phyloP scores from a whole-genome alignment of 2,329 filamentous ascomycete species.

The Knufia fluminis region DNA sequence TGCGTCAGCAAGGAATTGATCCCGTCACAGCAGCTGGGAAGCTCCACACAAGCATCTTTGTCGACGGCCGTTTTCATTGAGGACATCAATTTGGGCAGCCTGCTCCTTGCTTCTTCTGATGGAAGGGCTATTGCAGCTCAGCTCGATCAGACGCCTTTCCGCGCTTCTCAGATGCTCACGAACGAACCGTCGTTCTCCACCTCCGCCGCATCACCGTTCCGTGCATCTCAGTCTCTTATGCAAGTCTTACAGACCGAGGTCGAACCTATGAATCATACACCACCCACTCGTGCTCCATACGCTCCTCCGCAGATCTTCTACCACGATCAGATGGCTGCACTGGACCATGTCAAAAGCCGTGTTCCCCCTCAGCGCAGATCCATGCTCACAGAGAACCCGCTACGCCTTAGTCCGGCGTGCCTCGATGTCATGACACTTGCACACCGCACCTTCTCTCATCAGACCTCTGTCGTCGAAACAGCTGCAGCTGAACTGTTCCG shows the following conservation, averaged over 20 bases:
- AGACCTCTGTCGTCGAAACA: slow-evolving; percentile 38
- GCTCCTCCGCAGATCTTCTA: slow-evolving; percentile 19
- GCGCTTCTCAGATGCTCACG: slow-evolving; percentile 16
- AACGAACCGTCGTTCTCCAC: slow-evolving; percentile 1
- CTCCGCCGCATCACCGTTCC: background rate
- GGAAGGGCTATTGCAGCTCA: slow-evolving; percentile 43
- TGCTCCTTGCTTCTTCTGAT: slow-evolving; percentile 43
- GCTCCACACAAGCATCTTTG: slow-evolving; percentile 24
- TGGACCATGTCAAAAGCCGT: slow-evolving; percentile 19
- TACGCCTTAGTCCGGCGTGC: slow-evolving; percentile 40
- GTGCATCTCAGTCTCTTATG: background rate
- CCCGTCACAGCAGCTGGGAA: slow-evolving; percentile 40
- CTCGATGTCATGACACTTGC: slow-evolving; percentile 40
- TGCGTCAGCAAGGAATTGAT: slow-evolving; percentile 25
- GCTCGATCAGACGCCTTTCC: slow-evolving; percentile 40
- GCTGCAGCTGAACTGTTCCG: slow-evolving; percentile 45
- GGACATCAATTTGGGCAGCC: slow-evolving; percentile 49
- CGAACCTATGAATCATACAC: slow-evolving; percentile 17
- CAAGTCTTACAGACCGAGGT: slow-evolving; percentile 5
- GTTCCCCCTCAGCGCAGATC: slow-evolving; percentile 35
- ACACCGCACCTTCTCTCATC: slow-evolving; percentile 37
- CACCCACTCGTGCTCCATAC: slow-evolving; percentile 34
- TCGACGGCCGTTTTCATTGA: slow-evolving; percentile 45
- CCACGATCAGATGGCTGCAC: slow-evolving; percentile 13
- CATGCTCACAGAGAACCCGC: slow-evolving; percentile 35